Evolutionary conservation across 2,329 filamentous ascomycete species (phyloP).

Genomic region (Sporothrix protearum): DNA sequence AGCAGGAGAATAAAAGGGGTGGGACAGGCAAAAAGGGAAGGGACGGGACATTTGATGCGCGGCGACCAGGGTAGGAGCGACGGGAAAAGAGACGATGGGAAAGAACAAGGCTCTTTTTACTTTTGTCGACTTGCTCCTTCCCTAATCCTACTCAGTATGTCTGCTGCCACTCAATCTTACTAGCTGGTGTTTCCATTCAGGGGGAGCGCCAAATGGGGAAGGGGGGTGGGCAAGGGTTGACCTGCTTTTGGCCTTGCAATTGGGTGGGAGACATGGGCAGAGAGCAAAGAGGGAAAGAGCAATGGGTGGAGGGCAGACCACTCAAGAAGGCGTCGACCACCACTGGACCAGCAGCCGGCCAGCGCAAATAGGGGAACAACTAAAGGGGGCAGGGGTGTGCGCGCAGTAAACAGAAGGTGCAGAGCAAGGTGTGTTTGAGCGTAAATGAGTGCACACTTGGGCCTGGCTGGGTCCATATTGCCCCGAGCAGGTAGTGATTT

Average conservation of each 20-base stretch:
- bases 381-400: slow-evolving; percentile 26
- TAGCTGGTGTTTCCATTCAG: slow-evolving; percentile 23
- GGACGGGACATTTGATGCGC: slow-evolving; percentile 7
- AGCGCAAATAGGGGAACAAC: neutral
- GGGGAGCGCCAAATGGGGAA: slow-evolving; percentile 22
- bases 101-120: slow-evolving; percentile 16
- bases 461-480: slow-evolving; percentile 7
- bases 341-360: neutral
- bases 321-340: neutral
- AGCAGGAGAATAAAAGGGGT: slow-evolving; percentile 19
- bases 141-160: neutral
- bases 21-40: slow-evolving; percentile 20
- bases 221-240: slow-evolving; percentile 19
- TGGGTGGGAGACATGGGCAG: slow-evolving; percentile 7
- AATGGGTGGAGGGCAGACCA: slow-evolving; percentile 6
- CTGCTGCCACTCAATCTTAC: slow-evolving; percentile 9
- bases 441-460: slow-evolving; percentile 5
- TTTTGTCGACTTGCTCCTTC: slow-evolving; percentile 20
- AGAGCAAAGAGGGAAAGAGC: slow-evolving; percentile 19
- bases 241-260: slow-evolving; percentile 7
- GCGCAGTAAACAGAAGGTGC: slow-evolving; percentile 21
- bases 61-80: slow-evolving; percentile 20
- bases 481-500: slow-evolving; percentile 14
- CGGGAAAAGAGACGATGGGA: slow-evolving; percentile 20
- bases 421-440: neutral